Evolutionary conservation across 2,329 filamentous ascomycete genomes (phyloP), one percentile per base, ranked within the genome.

Genomic region (Neurospora sp.): DNA sequence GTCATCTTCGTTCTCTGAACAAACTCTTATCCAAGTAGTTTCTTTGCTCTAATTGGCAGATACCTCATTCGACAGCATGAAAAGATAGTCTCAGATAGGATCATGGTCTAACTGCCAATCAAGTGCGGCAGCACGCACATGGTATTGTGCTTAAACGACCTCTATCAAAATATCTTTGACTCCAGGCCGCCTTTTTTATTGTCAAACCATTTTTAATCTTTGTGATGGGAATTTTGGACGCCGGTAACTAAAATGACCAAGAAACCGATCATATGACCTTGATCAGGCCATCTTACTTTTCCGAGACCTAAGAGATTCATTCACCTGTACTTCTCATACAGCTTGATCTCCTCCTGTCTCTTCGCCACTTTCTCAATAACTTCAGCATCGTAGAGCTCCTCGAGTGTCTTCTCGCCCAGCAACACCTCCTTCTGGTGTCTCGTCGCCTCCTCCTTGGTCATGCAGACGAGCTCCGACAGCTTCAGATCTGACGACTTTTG

Each of bases 401-500:
- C 90, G 0, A 88, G 83, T 8, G 78, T 80, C 80, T 89, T 91
- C 1, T 85, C 86, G 0, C 87, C 91, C 75, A 87, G 89, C 65
- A 98, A 82, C 1, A 98, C 85, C 76, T 92, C 84, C 78, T 89
- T 91, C 78, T 96, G 92, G 79, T 99, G 96, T 70, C 87, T 85
- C 17, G 85, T 81, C 3, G 91, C 92, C 80, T 97, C 94, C 72
- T 97, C 94, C 79, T 94, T 97, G 0, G 94, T 97, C 92, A 97
- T 92, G 75, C 91, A 92, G 0, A 97, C 93, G 71, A 97, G 78
- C 66, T 97, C 90, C 37, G 86, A 84, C 74, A 95, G 80, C 39
- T 84, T 80, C 4, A 98, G 74, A 2, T 84, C 86, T n/a, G 92
- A 89, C 66, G 86, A 88, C 77, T 92, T 96, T 79, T 98, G 94